phyloP scores from a whole-genome alignment of 2,329 filamentous ascomycete genomes.

The Endoconidiophora polonica region DNA sequence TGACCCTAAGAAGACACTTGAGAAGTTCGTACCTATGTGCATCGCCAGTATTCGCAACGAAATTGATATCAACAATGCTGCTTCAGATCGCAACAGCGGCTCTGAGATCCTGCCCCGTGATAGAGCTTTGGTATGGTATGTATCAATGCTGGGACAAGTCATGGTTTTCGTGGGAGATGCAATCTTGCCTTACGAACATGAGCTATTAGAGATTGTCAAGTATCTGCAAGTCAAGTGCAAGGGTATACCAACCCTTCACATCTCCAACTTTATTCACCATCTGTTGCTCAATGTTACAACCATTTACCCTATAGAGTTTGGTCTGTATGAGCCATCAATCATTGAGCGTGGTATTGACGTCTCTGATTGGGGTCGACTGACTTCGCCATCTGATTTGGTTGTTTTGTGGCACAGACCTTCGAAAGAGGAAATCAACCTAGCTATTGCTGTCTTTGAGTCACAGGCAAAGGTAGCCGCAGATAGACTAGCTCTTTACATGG shows the following conservation, averaged over 20 bases:
- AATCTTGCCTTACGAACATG: conserved; percentile 73
- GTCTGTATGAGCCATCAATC: conserved; percentile 67
- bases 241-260: conserved; percentile 83
- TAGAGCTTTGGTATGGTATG: conserved; percentile 85
- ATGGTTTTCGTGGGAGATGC: conserved; percentile 89
- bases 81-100: conserved; percentile 83
- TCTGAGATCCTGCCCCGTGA: conserved; percentile 87
- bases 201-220: conserved; percentile 76
- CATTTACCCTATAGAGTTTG: conserved; percentile 82
- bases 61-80: conserved; percentile 91
- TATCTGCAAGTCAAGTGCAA: conserved; percentile 96
- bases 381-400: conserved; percentile 56
- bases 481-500: conserved; percentile 63
- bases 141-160: conserved; percentile 95
- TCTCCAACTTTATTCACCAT: conserved; percentile 96
- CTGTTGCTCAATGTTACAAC: conserved; percentile 85
- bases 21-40: conserved; percentile 77
- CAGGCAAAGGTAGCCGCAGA: conserved; percentile 64
- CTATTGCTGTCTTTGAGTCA: conserved; percentile 71
- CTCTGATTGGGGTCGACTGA: conserved; percentile 69
- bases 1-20: conserved; percentile 81
- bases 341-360: conserved; percentile 55
- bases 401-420: conserved; percentile 85
- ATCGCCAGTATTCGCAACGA: conserved; percentile 86
- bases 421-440: conserved; percentile 68